phyloP scores from a whole-genome alignment of 2,329 filamentous ascomycete species.

The Ophiostoma fasciatum region DNA sequence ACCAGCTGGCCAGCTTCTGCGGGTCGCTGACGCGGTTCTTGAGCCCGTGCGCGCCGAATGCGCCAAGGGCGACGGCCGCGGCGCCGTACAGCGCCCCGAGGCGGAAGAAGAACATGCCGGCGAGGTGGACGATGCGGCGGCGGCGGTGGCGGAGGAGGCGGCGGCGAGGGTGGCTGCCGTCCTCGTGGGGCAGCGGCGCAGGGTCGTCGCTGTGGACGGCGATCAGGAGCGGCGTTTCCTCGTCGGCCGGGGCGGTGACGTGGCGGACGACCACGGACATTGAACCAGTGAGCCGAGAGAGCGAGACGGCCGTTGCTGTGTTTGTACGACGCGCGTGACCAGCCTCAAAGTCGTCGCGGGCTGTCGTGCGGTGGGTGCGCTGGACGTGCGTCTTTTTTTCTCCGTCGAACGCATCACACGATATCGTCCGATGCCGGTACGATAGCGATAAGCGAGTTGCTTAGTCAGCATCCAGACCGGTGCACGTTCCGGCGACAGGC shows the following conservation, averaged over 20 bases:
- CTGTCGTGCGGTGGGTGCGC: too few species aligned
- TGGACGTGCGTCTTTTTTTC: too few species aligned
- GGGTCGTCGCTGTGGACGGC: constrained; percentile 3
- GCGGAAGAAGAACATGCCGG: constrained; percentile 35
- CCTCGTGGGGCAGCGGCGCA: not conserved
- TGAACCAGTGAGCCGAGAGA: not conserved
- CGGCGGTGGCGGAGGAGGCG: not conserved
- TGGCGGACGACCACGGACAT: constrained; percentile 9
- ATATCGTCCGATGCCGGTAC: too few species aligned
- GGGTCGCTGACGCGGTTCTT: constrained; percentile 47
- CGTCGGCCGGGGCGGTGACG: constrained; percentile 4
- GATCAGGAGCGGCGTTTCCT: constrained; percentile 11
- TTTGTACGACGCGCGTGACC: not conserved
- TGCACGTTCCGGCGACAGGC: too few species aligned
- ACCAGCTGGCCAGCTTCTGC: constrained; percentile 41
- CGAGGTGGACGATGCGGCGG: constrained; percentile 1
- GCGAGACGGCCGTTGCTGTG: not conserved
- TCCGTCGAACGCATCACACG: too few species aligned
- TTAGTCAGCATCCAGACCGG: too few species aligned
- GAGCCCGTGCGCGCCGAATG: constrained; percentile 54
- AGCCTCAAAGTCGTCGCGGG: too few species aligned
- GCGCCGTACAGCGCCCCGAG: constrained; percentile 49
- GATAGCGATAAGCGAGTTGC: too few species aligned
- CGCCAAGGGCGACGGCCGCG: constrained; percentile 43
- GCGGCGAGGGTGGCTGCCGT: too few species aligned